Evolutionary conservation across 768 basidiomycete genomes (phyloP).

Genomic region (Erythrobasidium yunnanense): DNA sequence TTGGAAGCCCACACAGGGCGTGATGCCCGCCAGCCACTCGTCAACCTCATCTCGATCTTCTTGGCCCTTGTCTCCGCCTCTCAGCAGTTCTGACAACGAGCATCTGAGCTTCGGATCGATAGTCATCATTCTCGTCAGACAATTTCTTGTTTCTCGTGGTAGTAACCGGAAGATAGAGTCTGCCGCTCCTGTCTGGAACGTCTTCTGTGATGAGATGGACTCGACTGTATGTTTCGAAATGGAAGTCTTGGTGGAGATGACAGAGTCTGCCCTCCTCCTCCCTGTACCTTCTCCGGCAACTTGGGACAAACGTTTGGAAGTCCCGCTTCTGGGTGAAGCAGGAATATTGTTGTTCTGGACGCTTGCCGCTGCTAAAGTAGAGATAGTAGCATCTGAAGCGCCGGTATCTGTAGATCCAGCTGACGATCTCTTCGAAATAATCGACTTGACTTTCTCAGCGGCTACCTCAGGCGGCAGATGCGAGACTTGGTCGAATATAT

Average conservation of each 20-base stretch:
- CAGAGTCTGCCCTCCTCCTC: background rate
- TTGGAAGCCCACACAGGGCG: slow-evolving; percentile 47
- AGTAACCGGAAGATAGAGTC: slow-evolving; percentile 94
- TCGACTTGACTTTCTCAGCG: slow-evolving; percentile 9
- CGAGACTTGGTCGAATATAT: slow-evolving; percentile 13
- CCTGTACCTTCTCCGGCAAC: too few species aligned
- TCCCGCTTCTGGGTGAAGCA: too few species aligned
- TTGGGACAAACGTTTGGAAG: too few species aligned
- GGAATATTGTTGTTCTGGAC: too few species aligned
- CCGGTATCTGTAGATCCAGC: background rate
- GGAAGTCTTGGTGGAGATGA: slow-evolving; percentile 15
- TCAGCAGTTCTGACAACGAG: slow-evolving; percentile 80
- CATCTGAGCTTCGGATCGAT: slow-evolving; percentile 80
- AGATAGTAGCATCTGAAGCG: too few species aligned
- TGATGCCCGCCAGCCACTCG: slow-evolving; percentile 70
- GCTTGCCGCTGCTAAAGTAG: too few species aligned
- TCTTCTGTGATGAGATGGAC: slow-evolving; percentile 45
- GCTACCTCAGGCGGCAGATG: slow-evolving; percentile 11
- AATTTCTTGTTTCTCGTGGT: slow-evolving; percentile 80
- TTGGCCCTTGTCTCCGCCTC: slow-evolving; percentile 51
- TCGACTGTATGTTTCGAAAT: slow-evolving; percentile 22
- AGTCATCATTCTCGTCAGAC: slow-evolving; percentile 83
- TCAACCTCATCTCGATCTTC: slow-evolving; percentile 57
- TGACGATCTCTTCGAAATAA: background rate
- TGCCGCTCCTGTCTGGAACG: slow-evolving; percentile 60